Conservation (phyloP, 169 alveolate species). For the Plasmodium vinckei region DNA sequence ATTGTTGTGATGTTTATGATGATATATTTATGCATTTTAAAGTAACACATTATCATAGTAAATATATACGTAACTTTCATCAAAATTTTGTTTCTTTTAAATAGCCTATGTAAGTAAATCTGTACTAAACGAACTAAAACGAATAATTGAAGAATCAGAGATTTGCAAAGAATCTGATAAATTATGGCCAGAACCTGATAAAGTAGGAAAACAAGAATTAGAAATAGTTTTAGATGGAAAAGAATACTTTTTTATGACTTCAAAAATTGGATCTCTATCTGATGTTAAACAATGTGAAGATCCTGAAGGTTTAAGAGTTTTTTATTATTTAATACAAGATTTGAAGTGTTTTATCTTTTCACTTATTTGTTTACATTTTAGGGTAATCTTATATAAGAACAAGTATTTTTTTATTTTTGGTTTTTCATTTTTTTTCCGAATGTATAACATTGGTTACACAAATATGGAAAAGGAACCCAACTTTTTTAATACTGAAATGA, state of each 20-base stretch:
- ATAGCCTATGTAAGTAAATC: constrained; percentile 87
- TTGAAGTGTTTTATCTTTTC: constrained; percentile 95
- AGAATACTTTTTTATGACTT: constrained; percentile 88
- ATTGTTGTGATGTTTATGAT: not conserved
- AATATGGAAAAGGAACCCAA: no score
- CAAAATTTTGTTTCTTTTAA: not conserved
- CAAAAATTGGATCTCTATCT: constrained; percentile 94
- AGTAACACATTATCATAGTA: not conserved
- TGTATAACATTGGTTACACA: no score
- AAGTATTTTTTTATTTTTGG: not conserved
- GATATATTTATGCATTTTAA: no score
- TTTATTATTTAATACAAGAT: constrained; percentile 95
- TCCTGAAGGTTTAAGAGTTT: constrained; percentile 94
- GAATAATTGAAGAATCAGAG: constrained; percentile 92
- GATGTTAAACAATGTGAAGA: constrained; percentile 94
- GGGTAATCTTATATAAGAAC: constrained; percentile 80
- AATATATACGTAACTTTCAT: not conserved
- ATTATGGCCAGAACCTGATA: constrained; percentile 97
- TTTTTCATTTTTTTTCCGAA: no score
- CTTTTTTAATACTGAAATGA: no score
- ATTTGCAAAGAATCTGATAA: constrained; percentile 93
- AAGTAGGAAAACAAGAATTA: constrained; percentile 97
- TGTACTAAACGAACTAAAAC: constrained; percentile 89
- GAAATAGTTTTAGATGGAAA: constrained; percentile 93
- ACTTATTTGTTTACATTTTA: constrained; percentile 93